Base-by-base conservation (phyloP, 2,329 filamentous ascomycete genomes). In the Neophaeococcomyces mojaviensis region DNA sequence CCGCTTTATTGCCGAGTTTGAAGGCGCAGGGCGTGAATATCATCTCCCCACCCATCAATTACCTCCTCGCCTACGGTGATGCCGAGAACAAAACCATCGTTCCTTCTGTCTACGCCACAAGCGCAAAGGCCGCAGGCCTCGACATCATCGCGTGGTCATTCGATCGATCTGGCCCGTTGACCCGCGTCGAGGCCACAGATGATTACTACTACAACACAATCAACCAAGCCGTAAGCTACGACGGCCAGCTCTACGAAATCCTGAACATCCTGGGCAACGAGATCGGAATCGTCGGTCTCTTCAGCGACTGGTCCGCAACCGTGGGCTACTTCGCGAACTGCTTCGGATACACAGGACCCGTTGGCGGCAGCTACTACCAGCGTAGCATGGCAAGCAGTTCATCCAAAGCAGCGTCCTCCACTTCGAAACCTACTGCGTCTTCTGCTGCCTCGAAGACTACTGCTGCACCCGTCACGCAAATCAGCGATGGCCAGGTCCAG, bases 301-400 rank as follows among this genome's bases (percentile, higher is more conserved):
- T 86, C 56, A 74, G 76, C 3, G 83, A 86, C 60, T 86, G 82
- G 83, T 75, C 76, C 13, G 77, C 78, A 9, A 83, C 81, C 0
- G 74, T 78, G 6, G 83, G 80, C 0, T 86, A 82, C 54, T 86
- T 84, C 62, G 82, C 81, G 52, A 86, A 84, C 57, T 86, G 82
- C 64, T 79, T 85, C 53, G 74, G 67, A 1, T 36, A 63, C 48
- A 52, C 56, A 43, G 48, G 54, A 10, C 36, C 44, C 7, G 20
- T 28, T 19, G 47, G 43, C 6, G 47, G 34, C 15, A 39, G 38
- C 10, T 49, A 47, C 38, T 30, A 40, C 9, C 39, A 16, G 36
- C 36, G n/a, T 10, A 28, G 5, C 24, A 28, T 6, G 24, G 24
- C 24, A 6, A 6, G 5, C 5, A 28, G 24, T 28, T 5, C 24